These are phyloP conservation scores for Cardamine chenopodiifolia DNA, from an alignment of 345 rosid genomes.

Conservation along the genomic window DNA sequence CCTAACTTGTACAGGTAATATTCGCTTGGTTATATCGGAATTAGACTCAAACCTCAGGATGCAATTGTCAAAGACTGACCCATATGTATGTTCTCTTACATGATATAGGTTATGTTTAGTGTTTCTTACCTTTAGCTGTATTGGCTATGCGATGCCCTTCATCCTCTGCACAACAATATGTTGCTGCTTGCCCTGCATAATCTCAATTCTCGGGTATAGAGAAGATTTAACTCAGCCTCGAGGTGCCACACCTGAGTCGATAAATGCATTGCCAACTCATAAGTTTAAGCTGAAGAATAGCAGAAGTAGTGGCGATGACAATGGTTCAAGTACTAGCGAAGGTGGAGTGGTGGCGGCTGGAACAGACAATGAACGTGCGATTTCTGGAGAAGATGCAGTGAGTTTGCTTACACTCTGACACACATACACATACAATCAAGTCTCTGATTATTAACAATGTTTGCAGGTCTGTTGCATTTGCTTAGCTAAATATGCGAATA, in stretches of 20 bases:
- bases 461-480: slow-evolving; percentile 94
- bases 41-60: background rate
- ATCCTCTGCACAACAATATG: slow-evolving; percentile 96
- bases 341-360: slow-evolving; percentile 94
- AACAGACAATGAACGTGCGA: slow-evolving; percentile 74
- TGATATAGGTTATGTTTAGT: slow-evolving; percentile 90
- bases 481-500: slow-evolving; percentile 88
- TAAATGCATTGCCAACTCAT: slow-evolving; percentile 82
- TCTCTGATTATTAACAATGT: slow-evolving; percentile 14
- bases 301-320: slow-evolving; percentile 59
- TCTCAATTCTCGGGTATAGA: slow-evolving; percentile 88
- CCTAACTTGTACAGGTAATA: slow-evolving; percentile 92
- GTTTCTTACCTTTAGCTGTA: slow-evolving; percentile 91
- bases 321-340: slow-evolving; percentile 53
- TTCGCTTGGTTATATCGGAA: background rate
- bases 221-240: slow-evolving; percentile 84
- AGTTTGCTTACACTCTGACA: slow-evolving; percentile 34
- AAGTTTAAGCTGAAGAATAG: slow-evolving; percentile 81
- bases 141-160: slow-evolving; percentile 99
- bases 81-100: background rate
- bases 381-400: slow-evolving; percentile 96
- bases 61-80: slow-evolving; percentile 15
- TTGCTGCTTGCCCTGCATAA: slow-evolving; percentile 95
- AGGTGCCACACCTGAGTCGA: slow-evolving; percentile 94
- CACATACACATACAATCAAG: background rate